A percentile compares a stretch with the other conserved stretches of the same genome.
Evolutionary conservation across 148 eudicot genomes (phyloP).

Genomic region (Chenopodium suecicum): DNA sequence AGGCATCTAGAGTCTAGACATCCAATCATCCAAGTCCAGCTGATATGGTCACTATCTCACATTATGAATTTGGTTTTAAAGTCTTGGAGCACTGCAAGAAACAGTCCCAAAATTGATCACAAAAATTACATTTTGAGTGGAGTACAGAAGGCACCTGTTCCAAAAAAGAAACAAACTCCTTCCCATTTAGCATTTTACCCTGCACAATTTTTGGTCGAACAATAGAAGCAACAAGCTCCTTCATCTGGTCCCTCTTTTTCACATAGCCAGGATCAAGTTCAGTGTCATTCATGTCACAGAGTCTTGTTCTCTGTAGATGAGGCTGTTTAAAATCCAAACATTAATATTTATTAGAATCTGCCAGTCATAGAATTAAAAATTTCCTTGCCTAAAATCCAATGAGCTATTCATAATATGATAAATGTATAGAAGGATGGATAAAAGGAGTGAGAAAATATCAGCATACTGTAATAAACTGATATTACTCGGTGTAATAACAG

Average conservation of each 20-base stretch:
- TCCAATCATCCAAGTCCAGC: neutral
- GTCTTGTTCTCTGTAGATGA: constrained; percentile 93
- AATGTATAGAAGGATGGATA: neutral
- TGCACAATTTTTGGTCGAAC: constrained; percentile 89
- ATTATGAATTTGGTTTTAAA: too few relatives aligned
- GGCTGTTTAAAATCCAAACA: constrained; percentile 53
- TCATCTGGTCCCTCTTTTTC: constrained; percentile 75
- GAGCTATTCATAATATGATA: neutral
- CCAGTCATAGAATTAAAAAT: neutral
- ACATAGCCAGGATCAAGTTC: constrained; percentile 85
- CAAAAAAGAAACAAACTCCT: constrained; percentile 85
- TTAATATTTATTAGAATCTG: neutral
- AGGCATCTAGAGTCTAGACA: neutral
- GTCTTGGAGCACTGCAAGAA: neutral
- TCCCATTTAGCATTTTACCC: constrained; percentile 83
- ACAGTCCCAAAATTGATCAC: neutral
- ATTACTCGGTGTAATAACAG: too few relatives aligned
- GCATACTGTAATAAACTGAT: neutral
- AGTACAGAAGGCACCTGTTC: constrained; percentile 59
- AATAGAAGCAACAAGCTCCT: constrained; percentile 64
- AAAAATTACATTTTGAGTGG: constrained; percentile 2
- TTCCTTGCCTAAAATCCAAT: neutral
- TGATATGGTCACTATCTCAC: neutral
- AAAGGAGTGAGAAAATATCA: neutral
- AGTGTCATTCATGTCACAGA: constrained; percentile 86